Evolutionary conservation across 176 grass and related monocot species (phyloP).

Genomic region (Alloteropsis semialata): DNA sequence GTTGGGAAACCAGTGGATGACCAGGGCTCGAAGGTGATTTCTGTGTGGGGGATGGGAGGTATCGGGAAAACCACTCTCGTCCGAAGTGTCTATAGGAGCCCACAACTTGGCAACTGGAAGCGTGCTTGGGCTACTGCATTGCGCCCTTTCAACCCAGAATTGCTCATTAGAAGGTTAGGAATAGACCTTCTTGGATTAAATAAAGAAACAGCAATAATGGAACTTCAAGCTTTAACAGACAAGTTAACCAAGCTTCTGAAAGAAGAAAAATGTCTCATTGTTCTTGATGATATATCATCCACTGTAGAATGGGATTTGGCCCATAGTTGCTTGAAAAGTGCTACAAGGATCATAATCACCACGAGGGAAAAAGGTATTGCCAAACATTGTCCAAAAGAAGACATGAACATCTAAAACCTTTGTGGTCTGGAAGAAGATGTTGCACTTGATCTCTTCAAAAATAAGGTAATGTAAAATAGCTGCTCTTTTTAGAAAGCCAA

Average conservation of each 20-base stretch:
- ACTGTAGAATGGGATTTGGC: background rate
- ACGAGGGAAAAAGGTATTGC: conserved; percentile 2
- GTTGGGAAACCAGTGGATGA: no score
- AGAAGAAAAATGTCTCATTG: background rate
- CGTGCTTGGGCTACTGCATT: conserved; percentile 9
- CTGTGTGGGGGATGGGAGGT: conserved; percentile 15
- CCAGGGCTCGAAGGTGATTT: background rate
- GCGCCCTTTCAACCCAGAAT: background rate
- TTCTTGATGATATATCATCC: conserved; percentile 29
- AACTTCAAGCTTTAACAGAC: no score
- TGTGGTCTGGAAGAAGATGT: background rate
- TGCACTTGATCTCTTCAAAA: conserved; percentile 10
- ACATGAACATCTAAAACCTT: background rate
- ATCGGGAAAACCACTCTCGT: conserved; percentile 12
- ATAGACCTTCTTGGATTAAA: background rate
- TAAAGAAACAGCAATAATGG: no score
- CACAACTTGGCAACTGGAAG: background rate
- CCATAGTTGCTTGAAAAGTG: background rate
- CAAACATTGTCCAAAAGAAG: background rate
- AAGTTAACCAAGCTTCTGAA: background rate
- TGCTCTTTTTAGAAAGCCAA: background rate
- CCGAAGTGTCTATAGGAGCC: background rate
- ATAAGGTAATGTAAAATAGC: background rate
- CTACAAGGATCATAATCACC: conserved; percentile 24
- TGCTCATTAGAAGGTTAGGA: background rate